Evolutionary conservation across 306 rosid genomes (phyloP).

Genomic region (Comarum palustre): DNA sequence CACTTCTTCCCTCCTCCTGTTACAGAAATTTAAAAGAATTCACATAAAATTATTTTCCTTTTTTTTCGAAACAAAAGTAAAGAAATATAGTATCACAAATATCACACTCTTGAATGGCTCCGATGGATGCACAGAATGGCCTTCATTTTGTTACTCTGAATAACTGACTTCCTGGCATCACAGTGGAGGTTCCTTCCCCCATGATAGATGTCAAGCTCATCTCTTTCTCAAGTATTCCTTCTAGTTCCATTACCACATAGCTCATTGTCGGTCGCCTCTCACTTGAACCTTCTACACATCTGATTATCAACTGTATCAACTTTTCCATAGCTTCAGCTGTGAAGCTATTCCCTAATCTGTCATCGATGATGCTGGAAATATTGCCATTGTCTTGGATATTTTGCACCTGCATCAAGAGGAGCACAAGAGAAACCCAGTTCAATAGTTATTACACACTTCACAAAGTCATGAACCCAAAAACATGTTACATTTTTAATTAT

Average conservation of each 20-base stretch:
- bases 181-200: slow-evolving; percentile 84
- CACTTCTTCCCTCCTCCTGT: slow-evolving; percentile 36
- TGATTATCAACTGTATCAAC: slow-evolving; percentile 47
- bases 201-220: slow-evolving; percentile 69
- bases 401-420: slow-evolving; percentile 39
- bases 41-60: neutral
- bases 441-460: neutral
- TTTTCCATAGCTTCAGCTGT: slow-evolving; percentile 75
- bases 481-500: too few relatives aligned
- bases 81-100: slow-evolving; percentile 34
- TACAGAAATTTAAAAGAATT: slow-evolving; percentile 16
- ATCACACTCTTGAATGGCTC: slow-evolving; percentile 25
- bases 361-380: slow-evolving; percentile 46
- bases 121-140: slow-evolving; percentile 23
- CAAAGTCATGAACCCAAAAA: neutral
- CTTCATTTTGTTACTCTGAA: slow-evolving; percentile 46
- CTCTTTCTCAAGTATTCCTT: slow-evolving; percentile 72
- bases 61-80: neutral
- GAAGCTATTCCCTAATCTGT: slow-evolving; percentile 61
- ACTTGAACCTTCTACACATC: slow-evolving; percentile 56
- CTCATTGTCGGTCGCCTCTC: slow-evolving; percentile 77
- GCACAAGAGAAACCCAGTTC: slow-evolving; percentile 1
- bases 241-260: slow-evolving; percentile 70
- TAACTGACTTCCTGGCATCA: slow-evolving; percentile 71
- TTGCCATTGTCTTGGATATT: slow-evolving; percentile 35